Percentiles rank a stretch among this genome's conserved stretches.
phyloP scores from a whole-genome alignment of 2,329 filamentous ascomycete genomes.

The Blastomyces parvus region DNA sequence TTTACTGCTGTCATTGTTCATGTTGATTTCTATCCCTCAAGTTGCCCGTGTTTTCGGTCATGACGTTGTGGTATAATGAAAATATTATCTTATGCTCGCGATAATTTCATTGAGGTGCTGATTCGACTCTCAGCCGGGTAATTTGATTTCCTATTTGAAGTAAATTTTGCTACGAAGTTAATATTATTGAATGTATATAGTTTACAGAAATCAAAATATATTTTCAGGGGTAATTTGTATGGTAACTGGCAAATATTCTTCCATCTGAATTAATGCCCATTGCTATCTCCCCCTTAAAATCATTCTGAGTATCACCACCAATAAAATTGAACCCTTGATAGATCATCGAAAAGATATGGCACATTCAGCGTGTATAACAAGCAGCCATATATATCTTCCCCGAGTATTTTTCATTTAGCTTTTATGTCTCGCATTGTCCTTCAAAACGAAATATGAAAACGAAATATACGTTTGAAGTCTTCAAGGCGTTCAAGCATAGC shows the following conservation, averaged over 20 bases:
- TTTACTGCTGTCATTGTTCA: neutral
- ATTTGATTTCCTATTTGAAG: neutral
- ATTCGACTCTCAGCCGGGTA: neutral
- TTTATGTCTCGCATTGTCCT: neutral
- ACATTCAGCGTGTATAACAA: no score
- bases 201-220: neutral
- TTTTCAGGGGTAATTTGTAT: neutral
- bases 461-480: no score
- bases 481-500: neutral
- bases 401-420: no score
- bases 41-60: neutral
- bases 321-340: no score
- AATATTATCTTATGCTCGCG: neutral
- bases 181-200: neutral
- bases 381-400: neutral
- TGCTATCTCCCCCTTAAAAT: no score
- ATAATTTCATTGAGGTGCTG: neutral
- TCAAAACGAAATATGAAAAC: neutral
- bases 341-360: no score
- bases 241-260: neutral
- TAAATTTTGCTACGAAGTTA: neutral
- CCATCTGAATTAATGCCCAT: neutral
- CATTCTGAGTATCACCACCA: no score
- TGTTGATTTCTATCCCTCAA: neutral
- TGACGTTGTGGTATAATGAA: neutral